These are phyloP conservation scores for Pyrenophora tritici-repentis DNA, from an alignment of 2,329 filamentous ascomycete species.

Conservation along the genomic window DNA sequence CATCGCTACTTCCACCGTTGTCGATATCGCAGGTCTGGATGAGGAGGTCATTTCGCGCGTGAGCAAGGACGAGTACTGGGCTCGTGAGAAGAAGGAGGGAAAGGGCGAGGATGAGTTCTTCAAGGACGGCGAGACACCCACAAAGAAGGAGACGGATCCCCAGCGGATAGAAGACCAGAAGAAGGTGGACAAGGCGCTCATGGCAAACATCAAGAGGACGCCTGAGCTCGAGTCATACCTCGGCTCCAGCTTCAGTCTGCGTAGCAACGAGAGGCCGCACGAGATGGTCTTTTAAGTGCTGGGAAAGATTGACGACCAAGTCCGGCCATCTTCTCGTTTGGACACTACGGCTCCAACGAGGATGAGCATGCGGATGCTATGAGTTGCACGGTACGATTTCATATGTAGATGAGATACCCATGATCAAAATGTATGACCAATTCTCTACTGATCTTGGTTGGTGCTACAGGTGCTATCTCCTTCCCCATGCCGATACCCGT, in stretches of 20 bases:
- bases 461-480: too few relatives aligned
- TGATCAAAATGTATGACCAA: slow-evolving; percentile 8
- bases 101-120: slow-evolving; percentile 97
- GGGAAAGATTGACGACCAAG: not conserved
- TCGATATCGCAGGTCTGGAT: slow-evolving; percentile 84
- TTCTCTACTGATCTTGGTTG: not conserved
- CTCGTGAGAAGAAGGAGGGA: slow-evolving; percentile 90
- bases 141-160: slow-evolving; percentile 90
- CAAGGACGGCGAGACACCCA: slow-evolving; percentile 89
- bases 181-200: slow-evolving; percentile 91
- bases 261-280: slow-evolving; percentile 98
- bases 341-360: not conserved
- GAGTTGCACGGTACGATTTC: slow-evolving; percentile 12
- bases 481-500: too few relatives aligned
- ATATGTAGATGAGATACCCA: slow-evolving; percentile 23
- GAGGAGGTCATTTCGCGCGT: slow-evolving; percentile 74
- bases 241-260: slow-evolving; percentile 90
- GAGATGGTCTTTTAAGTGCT: slow-evolving; percentile 87
- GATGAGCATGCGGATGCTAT: slow-evolving; percentile 2
- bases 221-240: slow-evolving; percentile 91
- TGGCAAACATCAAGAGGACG: slow-evolving; percentile 97
- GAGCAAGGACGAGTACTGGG: slow-evolving; percentile 84
- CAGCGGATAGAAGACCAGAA: slow-evolving; percentile 96
- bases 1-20: slow-evolving; percentile 83
- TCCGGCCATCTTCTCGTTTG: not conserved